Percentiles rank a stretch among this genome's conserved stretches.
These are phyloP conservation scores for Ustilago tritici DNA, from an alignment of 1,284 basidiomycete species.

Conservation along the genomic window DNA sequence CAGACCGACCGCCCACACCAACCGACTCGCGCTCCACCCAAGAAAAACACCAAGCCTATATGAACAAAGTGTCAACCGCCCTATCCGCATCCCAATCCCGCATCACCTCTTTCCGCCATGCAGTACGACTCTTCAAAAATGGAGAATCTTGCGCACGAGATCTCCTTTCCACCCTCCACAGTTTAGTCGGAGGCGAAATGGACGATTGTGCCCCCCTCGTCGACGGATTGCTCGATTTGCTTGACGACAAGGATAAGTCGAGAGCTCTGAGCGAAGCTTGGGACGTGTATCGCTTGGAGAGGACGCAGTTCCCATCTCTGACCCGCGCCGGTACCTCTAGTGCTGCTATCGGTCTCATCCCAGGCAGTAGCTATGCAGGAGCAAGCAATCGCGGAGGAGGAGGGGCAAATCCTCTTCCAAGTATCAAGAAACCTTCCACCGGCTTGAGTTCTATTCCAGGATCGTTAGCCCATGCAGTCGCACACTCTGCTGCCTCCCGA, in stretches of 20 bases:
- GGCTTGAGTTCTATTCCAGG: conserved; percentile 49
- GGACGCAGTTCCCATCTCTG: conserved; percentile 72
- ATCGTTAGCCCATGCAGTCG: conserved; percentile 52
- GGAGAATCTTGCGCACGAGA: conserved; percentile 85
- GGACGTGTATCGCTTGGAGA: conserved; percentile 84
- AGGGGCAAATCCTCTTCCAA: conserved; percentile 82
- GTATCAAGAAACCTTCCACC: conserved; percentile 77
- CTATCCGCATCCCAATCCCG: conserved; percentile 78
- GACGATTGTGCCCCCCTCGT: conserved; percentile 74
- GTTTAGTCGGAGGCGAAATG: conserved; percentile 77
- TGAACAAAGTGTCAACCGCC: conserved; percentile 77
- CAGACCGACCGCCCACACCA: conserved; percentile 62
- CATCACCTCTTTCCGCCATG: conserved; percentile 80
- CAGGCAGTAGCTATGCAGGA: conserved; percentile 22
- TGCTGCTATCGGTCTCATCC: not conserved
- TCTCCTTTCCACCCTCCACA: conserved; percentile 87
- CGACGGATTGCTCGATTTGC: conserved; percentile 75
- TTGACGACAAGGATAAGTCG: conserved; percentile 82
- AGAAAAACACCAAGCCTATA: conserved; percentile 77
- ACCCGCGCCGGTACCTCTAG: not conserved
- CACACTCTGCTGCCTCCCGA: conserved; percentile 23
- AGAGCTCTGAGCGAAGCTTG: conserved; percentile 80
- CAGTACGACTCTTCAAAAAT: conserved; percentile 82
- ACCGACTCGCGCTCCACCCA: conserved; percentile 74
- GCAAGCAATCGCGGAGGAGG: conserved; percentile 69